Base-by-base conservation (phyloP, 495 filamentous ascomycete genomes). In the Trichoderma gamsii region DNA sequence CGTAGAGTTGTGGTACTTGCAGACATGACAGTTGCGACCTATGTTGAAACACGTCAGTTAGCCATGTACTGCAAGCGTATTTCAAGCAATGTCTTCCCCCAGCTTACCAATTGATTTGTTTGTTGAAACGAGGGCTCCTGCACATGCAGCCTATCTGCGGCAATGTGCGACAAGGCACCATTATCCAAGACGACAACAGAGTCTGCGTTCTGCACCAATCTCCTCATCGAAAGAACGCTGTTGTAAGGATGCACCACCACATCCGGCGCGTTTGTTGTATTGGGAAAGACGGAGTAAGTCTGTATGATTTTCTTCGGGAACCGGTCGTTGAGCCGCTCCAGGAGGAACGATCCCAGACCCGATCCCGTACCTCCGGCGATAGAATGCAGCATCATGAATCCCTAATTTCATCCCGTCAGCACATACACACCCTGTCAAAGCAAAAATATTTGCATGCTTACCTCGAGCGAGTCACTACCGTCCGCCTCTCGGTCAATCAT, bases 401-500 rank as follows among this genome's bases (percentile, higher is more conserved):
- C 95, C 87, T 92, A 9, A 4, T 3, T 5, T 38, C 35, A 38
- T 38, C 7, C 35, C 35, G 35, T 38, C 0, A 38, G 35, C 35
- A 38, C 35, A 38, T 38, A 38, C 35, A 38, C 8, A 38, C 8
- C 35, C 35, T 7, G 35, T 5, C 35, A 38, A 38, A 9, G 35
- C 43, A 12, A n/a, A 3, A 27, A 61, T 1, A 27, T 13, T 35
- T 61, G 23, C 23, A 13, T 32, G 12, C 72, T 41, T 78, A 92
- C 90, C 83, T 99, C 95, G 27, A 99, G 82, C 44, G 93, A 97
- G 76, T 99, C 95, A 79, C 93, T 97, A 25, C 95, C 95, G 78
- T 99, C 95, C 21, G 95, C 95, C 77, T 99, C 95, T 67, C 95
- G 90, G 77, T 99, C 96, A 72, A 99, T 97, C 93, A 99, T 99